These are phyloP conservation scores for Medicago truncatula DNA, from an alignment of 306 rosid species.

Conservation along the genomic window DNA sequence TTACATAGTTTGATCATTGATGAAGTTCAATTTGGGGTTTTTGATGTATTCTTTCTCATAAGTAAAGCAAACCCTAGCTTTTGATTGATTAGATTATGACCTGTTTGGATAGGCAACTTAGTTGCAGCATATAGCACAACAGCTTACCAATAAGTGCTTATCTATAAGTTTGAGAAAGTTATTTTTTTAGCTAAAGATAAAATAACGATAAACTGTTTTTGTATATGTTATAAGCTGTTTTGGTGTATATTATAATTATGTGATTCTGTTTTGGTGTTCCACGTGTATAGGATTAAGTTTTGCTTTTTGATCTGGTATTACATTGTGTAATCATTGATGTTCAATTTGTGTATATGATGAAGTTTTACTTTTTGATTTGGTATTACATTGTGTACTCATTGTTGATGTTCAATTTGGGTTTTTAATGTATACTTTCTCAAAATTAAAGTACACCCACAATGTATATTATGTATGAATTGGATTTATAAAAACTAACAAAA, in stretches of 20 bases:
- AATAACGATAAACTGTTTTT: too few species aligned
- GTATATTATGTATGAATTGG: too few species aligned
- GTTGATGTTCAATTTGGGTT: conserved; percentile 17
- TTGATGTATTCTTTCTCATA: not conserved
- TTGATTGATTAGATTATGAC: conserved; percentile 2
- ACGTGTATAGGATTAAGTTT: not conserved
- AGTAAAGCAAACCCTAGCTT: not conserved
- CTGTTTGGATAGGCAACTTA: not conserved
- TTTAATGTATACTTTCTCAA: not conserved
- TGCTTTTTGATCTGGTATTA: not conserved
- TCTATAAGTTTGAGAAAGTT: too few species aligned
- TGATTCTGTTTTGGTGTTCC: conserved; percentile 1
- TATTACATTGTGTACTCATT: conserved; percentile 8
- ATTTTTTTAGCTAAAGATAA: too few species aligned
- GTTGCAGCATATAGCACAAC: too few species aligned
- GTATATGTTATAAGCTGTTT: too few species aligned
- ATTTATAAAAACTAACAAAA: too few species aligned
- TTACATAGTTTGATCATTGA: not conserved
- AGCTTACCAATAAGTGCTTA: too few species aligned
- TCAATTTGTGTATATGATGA: not conserved
- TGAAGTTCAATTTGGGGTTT: not conserved
- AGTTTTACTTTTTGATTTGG: not conserved
- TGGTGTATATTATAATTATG: too few species aligned
- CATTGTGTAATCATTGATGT: conserved; percentile 20
- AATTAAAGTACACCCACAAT: not conserved